Base-by-base conservation (phyloP, 2,329 filamentous ascomycete genomes). In the Colletotrichum noveboracense region DNA sequence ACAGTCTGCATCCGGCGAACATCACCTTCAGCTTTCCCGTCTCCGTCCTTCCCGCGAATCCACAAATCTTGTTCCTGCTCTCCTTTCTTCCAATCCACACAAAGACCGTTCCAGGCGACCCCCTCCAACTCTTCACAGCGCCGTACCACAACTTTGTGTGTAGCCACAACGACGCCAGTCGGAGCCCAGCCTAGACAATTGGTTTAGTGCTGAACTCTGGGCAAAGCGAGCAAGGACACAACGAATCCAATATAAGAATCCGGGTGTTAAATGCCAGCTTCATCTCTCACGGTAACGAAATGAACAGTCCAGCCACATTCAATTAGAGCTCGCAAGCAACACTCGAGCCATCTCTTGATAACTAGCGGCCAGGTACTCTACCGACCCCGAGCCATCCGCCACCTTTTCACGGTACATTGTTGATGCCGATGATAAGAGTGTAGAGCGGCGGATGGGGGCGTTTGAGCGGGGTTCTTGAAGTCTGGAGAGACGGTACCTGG, bases 1-100 rank as follows among this genome's bases (percentile, higher is more conserved):
- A 74, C 56, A 76, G 34, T 60, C 58, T 65, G 74, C 74, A 76
- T 69, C 74, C 74, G 74, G 74, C 48, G 32, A 74, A 69, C 34
- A 64, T 38, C 34, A 74, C 21, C 28, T 65, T 74, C 70, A 68
- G 70, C 70, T 73, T 65, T 73, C 30, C 69, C 32, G 58, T 67
- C 69, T 75, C 56, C 73, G 69, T 75, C 62, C 16, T 34, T 58
- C 26, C 7, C 24, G 38, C n/a, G 38, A 71, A 43, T 70, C 21
- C 38, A n/a, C 52, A n/a, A 30, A 32, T 69, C n/a, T 74, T 43
- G 60, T 52, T n/a, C 26, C 60, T 26, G n/a, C 28, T 28, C 12
- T 36, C 26, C 21, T 21, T 18, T 14, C 32, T 18, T 48, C 68
- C 34, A 38, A 48, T 18, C 8, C 69, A 67, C 14, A 14, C 56